Evolutionary conservation across 2,329 filamentous ascomycete genomes (phyloP).

Genomic region (Aspergillus niger): DNA sequence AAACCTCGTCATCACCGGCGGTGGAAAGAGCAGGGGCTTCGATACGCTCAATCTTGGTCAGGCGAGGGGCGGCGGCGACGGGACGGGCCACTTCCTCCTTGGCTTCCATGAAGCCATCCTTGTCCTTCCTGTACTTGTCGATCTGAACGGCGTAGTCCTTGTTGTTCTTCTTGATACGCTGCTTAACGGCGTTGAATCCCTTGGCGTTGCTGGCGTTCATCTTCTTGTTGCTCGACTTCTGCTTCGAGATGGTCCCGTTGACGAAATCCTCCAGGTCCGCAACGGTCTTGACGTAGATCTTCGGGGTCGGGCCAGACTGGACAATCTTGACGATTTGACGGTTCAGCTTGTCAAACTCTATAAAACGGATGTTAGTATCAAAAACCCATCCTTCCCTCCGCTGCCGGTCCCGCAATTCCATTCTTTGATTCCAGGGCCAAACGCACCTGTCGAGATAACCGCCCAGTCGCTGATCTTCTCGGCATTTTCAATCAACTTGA

Average conservation of each 20-base stretch:
- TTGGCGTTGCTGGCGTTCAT: constrained; percentile 96
- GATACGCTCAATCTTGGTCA: constrained; percentile 46
- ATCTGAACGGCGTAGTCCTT: constrained; percentile 89
- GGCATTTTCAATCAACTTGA: constrained; percentile 92
- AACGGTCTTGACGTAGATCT: constrained; percentile 88
- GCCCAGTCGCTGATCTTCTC: constrained; percentile 98
- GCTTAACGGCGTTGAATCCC: constrained; percentile 94
- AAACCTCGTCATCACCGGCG: constrained; percentile 80
- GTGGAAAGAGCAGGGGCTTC: constrained; percentile 51
- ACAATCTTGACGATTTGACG: constrained; percentile 78
- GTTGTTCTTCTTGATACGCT: constrained; percentile 98
- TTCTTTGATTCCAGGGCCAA: constrained; percentile 1
- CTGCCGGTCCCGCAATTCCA: background rate
- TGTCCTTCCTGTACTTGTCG: constrained; percentile 80
- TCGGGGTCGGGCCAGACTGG: constrained; percentile 76
- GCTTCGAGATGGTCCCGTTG: constrained; percentile 91
- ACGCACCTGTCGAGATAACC: constrained; percentile 81
- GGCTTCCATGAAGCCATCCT: constrained; percentile 84
- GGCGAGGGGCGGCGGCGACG: constrained; percentile 53
- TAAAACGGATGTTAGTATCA: constrained; percentile 18
- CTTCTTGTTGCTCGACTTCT: constrained; percentile 95
- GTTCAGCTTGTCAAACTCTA: constrained; percentile 94
- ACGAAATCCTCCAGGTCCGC: constrained; percentile 93
- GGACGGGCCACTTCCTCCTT: constrained; percentile 69
- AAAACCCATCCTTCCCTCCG: constrained; percentile 5